Evolutionary conservation across 2,329 filamentous ascomycete genomes (phyloP).

Genomic region (Alternaria consortialis): DNA sequence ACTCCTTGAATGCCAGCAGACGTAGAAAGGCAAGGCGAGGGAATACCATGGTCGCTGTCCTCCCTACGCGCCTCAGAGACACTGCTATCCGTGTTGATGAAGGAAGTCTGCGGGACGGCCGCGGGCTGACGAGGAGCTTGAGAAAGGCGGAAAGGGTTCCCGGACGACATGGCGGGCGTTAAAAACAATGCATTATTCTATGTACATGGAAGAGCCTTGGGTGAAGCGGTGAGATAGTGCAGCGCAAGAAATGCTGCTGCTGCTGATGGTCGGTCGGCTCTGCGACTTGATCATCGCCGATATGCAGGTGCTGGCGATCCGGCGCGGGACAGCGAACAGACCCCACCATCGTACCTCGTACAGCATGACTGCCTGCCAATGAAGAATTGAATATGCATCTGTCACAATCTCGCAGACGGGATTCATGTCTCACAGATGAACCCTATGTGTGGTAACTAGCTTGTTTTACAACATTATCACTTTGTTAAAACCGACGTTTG

Average conservation of each 20-base stretch:
- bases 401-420: background rate
- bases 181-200: slow-evolving; percentile 53
- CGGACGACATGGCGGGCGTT: slow-evolving; percentile 49
- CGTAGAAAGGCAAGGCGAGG: slow-evolving; percentile 32
- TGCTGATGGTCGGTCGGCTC: slow-evolving; percentile 35
- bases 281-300: slow-evolving; percentile 27
- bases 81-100: slow-evolving; percentile 35
- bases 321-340: slow-evolving; percentile 32
- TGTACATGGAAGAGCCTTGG: slow-evolving; percentile 43
- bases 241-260: slow-evolving; percentile 27
- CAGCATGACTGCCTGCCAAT: slow-evolving; percentile 10
- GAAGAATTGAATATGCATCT: background rate
- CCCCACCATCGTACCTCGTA: slow-evolving; percentile 30
- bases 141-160: slow-evolving; percentile 52
- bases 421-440: background rate
- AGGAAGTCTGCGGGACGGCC: slow-evolving; percentile 38
- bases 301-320: slow-evolving; percentile 27
- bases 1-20: slow-evolving; percentile 40
- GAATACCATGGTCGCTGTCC: slow-evolving; percentile 45
- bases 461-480: background rate
- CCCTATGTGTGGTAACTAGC: background rate
- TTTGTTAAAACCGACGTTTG: background rate
- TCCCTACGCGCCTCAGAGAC: slow-evolving; percentile 29
- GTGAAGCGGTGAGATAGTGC: slow-evolving; percentile 29
- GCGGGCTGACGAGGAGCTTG: slow-evolving; percentile 36